Base-by-base conservation (phyloP, 768 basidiomycete species). In the Mycena belliarum region DNA sequence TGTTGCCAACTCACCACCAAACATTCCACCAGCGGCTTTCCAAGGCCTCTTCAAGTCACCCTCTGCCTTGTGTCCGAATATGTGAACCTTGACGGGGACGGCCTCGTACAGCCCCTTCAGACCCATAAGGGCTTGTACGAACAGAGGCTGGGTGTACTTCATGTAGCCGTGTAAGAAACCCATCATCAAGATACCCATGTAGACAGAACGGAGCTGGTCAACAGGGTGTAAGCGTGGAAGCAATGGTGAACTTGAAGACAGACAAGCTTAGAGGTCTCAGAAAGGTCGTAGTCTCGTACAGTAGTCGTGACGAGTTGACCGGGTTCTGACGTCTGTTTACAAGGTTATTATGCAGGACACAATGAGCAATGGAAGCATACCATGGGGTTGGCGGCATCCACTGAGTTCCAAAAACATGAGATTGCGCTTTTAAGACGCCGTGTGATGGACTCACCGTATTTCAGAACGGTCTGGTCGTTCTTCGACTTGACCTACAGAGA, bases 81-180 rank as follows among this genome's bases (percentile, higher is more conserved):
- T 43, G 77, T 96, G 88, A 58, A 99, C 88, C 37, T 86, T 80
- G 61, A 95, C 82, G 18, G 83, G 82, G 70, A 93, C 93, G 55
- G 90, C 87, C 67, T 98, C 95, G 72, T 89, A 92, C 26, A 95
- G 72, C 42, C 81, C 83, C 79, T 99, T 98, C 68, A 97, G 55
- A n/a, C 91, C 92, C 93, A 96, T 97, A 64, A 99, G 82, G 14
- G 84, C 84, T 72, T 98, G 96, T 63, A 98, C 89, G 76, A 98
- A 96, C 63, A 98, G 84, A 8, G 96, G 96, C 69, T 96, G 95
- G 8, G 94, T 95, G 82, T 91, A 98, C 71, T 91, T 86, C 76
- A 98, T 79, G 83, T 98, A 98, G 50, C 89, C 60, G 77, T 99
- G 96, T 79, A 98, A 86, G 80, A 95, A 88, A 57, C 69, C 81